Percentiles rank a stretch among this genome's conserved stretches.
These are phyloP conservation scores for Syzygium aromaticum DNA, from an alignment of 345 rosid genomes.

Conservation along the genomic window DNA sequence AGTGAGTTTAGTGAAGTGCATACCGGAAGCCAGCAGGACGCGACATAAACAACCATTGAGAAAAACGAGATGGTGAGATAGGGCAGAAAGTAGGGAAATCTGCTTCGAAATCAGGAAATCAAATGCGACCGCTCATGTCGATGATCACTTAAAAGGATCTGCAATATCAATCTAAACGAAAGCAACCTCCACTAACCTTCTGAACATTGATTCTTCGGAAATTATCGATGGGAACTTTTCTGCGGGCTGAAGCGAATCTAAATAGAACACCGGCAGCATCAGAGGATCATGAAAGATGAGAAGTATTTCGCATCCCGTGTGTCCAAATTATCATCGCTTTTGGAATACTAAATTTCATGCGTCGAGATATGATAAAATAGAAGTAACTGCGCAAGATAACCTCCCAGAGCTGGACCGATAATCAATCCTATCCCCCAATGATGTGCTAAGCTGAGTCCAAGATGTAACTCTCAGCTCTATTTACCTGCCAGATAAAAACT, in stretches of 20 bases:
- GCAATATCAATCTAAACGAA: neutral
- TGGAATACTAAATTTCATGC: neutral
- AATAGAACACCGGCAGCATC: neutral
- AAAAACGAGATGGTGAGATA: conserved; percentile 48
- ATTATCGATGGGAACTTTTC: conserved; percentile 61
- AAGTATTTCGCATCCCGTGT: neutral
- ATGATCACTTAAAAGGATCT: neutral
- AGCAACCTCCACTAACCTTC: conserved; percentile 28
- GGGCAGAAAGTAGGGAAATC: conserved; percentile 80
- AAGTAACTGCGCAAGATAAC: conserved; percentile 74
- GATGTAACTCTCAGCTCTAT: neutral
- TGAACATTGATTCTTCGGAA: conserved; percentile 59
- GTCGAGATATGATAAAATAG: neutral
- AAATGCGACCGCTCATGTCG: neutral
- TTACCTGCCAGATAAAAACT: neutral
- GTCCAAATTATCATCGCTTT: neutral
- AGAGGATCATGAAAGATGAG: neutral
- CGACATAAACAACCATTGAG: conserved; percentile 42
- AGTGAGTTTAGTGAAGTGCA: neutral
- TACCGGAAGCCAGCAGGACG: conserved; percentile 71
- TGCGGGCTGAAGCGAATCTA: conserved; percentile 67
- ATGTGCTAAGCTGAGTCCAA: conserved; percentile 58
- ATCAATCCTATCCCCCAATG: conserved; percentile 97
- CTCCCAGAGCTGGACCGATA: conserved; percentile 90
- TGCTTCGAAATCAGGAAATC: conserved; percentile 14